phyloP scores from a whole-genome alignment of 768 basidiomycete genomes.

The Pulveroboletus sp. region DNA sequence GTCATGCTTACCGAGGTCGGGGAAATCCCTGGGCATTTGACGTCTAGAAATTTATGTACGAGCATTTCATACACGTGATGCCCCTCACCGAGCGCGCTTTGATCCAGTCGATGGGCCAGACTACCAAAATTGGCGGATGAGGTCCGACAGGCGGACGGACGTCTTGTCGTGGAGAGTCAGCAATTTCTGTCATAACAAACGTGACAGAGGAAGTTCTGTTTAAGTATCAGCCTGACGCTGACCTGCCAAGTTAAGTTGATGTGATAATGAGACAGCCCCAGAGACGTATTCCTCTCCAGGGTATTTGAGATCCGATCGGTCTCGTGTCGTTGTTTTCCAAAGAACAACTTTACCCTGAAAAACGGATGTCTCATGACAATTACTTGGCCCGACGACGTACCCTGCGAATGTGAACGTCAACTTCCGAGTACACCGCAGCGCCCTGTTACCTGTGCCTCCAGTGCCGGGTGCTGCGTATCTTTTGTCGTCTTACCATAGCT shows the following conservation, averaged over 20 bases:
- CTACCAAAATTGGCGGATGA: slow-evolving; percentile 1
- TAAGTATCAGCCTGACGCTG: not conserved
- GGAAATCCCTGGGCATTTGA: not conserved
- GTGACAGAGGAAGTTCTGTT: not conserved
- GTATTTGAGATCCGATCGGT: not conserved
- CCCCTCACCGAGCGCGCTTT: not conserved
- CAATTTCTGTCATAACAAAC: not conserved
- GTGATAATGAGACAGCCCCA: too few relatives aligned
- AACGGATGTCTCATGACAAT: not conserved
- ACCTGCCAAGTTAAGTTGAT: too few relatives aligned
- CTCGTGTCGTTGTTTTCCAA: not conserved
- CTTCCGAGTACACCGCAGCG: not conserved
- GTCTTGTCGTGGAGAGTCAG: not conserved
- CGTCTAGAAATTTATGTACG: slow-evolving; percentile 9
- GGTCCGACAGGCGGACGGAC: not conserved
- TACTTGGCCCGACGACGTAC: not conserved
- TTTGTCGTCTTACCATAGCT: too few relatives aligned
- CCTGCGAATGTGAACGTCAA: not conserved
- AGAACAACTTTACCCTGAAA: not conserved
- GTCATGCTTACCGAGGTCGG: slow-evolving; percentile 11
- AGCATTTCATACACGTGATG: slow-evolving; percentile 15
- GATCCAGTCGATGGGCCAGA: not conserved
- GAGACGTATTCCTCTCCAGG: not conserved
- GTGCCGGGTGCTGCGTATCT: too few relatives aligned
- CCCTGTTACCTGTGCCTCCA: not conserved